Evolutionary conservation across 352 stramenopile species (phyloP).

Genomic region (Elongisporangium anandrum): DNA sequence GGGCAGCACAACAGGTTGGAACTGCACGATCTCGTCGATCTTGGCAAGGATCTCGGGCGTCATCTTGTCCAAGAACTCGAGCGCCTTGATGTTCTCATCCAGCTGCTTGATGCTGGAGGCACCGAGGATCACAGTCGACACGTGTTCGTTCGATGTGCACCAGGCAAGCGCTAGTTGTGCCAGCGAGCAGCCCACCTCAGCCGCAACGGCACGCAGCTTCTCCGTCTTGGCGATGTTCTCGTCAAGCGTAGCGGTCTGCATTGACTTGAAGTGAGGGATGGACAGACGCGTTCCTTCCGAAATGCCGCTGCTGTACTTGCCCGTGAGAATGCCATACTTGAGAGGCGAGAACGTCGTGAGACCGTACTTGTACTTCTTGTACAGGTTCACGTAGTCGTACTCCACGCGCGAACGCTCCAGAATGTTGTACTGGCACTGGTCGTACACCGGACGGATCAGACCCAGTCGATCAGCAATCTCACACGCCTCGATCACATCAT

Average conservation of each 20-base stretch:
- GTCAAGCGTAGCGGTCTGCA: conserved; percentile 7
- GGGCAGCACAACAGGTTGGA: conserved; percentile 19
- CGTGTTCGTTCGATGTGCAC: conserved; percentile 41
- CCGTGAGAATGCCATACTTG: conserved; percentile 40
- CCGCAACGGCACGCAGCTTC: conserved; percentile 31
- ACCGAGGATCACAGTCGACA: conserved; percentile 48
- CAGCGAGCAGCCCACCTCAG: conserved; percentile 45
- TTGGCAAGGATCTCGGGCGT: conserved; percentile 50
- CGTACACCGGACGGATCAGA: conserved; percentile 23
- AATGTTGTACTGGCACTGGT: conserved; percentile 60
- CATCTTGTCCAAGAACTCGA: conserved; percentile 51
- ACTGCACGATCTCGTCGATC: conserved; percentile 58
- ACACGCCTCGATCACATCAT: conserved; percentile 39
- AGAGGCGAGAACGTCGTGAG: conserved; percentile 29
- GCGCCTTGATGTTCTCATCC: conserved; percentile 56
- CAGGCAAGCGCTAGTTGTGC: conserved; percentile 48
- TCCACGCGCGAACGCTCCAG: conserved; percentile 50
- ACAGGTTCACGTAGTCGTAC: conserved; percentile 45
- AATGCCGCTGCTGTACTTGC: conserved; percentile 48
- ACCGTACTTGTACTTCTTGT: conserved; percentile 46
- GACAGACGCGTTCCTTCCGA: conserved; percentile 20
- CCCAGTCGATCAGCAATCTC: conserved; percentile 24
- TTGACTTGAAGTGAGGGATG: neutral
- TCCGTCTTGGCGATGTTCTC: conserved; percentile 41
- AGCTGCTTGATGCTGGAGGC: conserved; percentile 48